Base-by-base conservation (phyloP, 805 yeast genomes). In the Torulaspora quercuum region DNA sequence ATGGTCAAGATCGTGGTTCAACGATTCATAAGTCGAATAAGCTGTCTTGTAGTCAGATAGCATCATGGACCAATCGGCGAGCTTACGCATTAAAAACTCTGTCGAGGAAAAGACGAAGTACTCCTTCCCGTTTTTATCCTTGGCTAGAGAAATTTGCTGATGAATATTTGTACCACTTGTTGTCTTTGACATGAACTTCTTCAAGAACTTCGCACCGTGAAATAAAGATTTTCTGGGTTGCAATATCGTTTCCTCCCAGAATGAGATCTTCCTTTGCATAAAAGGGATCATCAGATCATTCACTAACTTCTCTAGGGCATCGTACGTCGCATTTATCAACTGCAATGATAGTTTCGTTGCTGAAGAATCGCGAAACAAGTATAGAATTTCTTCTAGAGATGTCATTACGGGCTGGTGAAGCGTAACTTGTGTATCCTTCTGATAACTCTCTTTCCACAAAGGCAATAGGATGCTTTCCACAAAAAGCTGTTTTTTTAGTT, bases 11-110 rank as follows among this genome's bases (percentile, higher is more conserved):
- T 89, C 96, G 51, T 82, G 81, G 42, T 81, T 80, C 24, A 87
- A 70, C 33, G 85, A 57, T 42, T 90, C 97, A 57, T 90, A 90
- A 1, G 87, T 82, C 1, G 83, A 68, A 52, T 82, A 81, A 3
- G 97, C 92, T 40, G 76, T 78, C 56, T 80, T 80, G 68, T 82
- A 90, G 64, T 92, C 96, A 23, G 88, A 75, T n/a, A 89, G 63
- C 78, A 92, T 85, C 52, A 90, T 78, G 5, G 88, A 78, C 86
- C 95, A 86, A 58, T 92, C 98, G 0, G 95, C 97, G 17, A 90
- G 65, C 53, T 83, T 82, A 33, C 97, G 68, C 17, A 88, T 69
- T 27, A 76, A 69, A 54, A 85, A 82, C 49, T 87, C 96, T 1
- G 80, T 72, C 0, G 87, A 68, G 2, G 73, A 67, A 7, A 76